Conservation (phyloP, 2,329 filamentous ascomycete genomes). For the Neodidymelliopsis sp. region DNA sequence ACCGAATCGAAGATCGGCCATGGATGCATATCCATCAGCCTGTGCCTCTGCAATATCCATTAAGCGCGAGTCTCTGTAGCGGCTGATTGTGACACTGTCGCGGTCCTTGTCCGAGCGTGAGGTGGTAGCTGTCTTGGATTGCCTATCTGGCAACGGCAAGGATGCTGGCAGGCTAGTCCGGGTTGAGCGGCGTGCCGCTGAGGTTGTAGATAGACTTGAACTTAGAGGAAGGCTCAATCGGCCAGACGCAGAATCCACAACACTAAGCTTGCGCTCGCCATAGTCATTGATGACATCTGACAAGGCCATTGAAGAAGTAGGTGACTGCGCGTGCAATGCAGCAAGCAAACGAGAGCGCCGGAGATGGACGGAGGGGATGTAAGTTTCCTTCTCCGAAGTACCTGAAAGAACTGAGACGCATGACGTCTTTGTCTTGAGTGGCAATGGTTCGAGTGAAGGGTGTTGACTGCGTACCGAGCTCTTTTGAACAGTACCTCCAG, state of each 20-base stretch:
- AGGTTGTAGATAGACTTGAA: slow-evolving; percentile 40
- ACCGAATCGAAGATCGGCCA: slow-evolving; percentile 79
- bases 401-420: slow-evolving; percentile 43
- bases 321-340: slow-evolving; percentile 58
- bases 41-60: slow-evolving; percentile 53
- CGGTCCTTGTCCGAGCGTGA: slow-evolving; percentile 46
- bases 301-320: slow-evolving; percentile 61
- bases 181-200: slow-evolving; percentile 38
- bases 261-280: slow-evolving; percentile 50
- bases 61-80: slow-evolving; percentile 65
- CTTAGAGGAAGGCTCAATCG: slow-evolving; percentile 47
- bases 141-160: slow-evolving; percentile 38
- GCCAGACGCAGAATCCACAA: slow-evolving; percentile 49
- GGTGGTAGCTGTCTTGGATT: slow-evolving; percentile 40
- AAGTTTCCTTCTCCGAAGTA: slow-evolving; percentile 26
- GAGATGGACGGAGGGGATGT: slow-evolving; percentile 50
- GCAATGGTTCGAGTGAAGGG: slow-evolving; percentile 41
- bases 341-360: slow-evolving; percentile 61
- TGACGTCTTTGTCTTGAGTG: slow-evolving; percentile 34
- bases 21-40: slow-evolving; percentile 54
- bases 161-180: slow-evolving; percentile 47
- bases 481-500: slow-evolving; percentile 14
- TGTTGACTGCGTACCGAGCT: slow-evolving; percentile 22
- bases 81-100: slow-evolving; percentile 40
- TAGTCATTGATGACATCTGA: slow-evolving; percentile 63